phyloP scores from a whole-genome alignment of 2,329 filamentous ascomycete species.

The Monosporascus sp. region DNA sequence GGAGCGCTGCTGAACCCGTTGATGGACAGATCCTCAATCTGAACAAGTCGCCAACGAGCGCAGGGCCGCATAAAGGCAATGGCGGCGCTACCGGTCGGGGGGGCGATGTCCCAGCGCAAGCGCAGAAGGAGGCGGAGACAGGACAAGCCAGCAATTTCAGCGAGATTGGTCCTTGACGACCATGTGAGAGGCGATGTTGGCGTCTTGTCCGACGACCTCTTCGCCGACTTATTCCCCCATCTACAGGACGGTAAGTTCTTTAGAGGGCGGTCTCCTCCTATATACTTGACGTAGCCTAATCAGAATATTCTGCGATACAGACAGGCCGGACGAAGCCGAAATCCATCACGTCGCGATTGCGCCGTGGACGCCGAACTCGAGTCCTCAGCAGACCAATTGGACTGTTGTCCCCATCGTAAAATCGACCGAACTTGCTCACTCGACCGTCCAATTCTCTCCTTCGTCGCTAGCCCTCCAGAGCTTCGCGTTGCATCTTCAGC shows the following conservation, averaged over 20 bases:
- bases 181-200: constrained; percentile 81
- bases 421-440: constrained; percentile 62
- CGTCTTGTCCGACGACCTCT: constrained; percentile 80
- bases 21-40: neutral
- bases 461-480: constrained; percentile 69
- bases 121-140: constrained; percentile 50
- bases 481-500: constrained; percentile 69
- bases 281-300: constrained; percentile 4
- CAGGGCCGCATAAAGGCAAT: constrained; percentile 11
- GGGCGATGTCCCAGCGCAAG: constrained; percentile 23
- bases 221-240: constrained; percentile 72
- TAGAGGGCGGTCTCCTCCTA: too few species aligned
- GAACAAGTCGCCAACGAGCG: neutral
- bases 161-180: constrained; percentile 78
- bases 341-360: constrained; percentile 65
- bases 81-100: constrained; percentile 9
- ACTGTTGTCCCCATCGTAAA: constrained; percentile 73
- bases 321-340: constrained; percentile 26
- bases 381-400: constrained; percentile 65
- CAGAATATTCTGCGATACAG: constrained; percentile 13
- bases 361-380: constrained; percentile 61
- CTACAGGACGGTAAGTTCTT: constrained; percentile 42
- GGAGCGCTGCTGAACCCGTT: neutral
- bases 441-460: constrained; percentile 74
- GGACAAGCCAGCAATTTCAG: constrained; percentile 72